Evolutionary conservation across 73 alveolate species (phyloP), one percentile per base, ranked within the genome.

Genomic region (Paramecium caudatum): DNA sequence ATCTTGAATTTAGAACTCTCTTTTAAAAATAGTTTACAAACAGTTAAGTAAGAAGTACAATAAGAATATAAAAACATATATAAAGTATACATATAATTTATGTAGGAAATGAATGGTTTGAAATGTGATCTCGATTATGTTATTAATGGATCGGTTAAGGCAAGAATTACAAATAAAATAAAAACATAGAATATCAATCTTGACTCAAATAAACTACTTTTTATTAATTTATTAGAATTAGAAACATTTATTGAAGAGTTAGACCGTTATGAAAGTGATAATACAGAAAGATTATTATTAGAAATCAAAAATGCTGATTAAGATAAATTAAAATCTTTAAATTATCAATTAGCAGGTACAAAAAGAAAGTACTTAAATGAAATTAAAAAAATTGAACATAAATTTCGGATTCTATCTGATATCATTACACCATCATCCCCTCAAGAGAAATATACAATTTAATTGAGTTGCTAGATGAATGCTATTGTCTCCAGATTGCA

Each of bases 261-360:
- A 10, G 80, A 55, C 30, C 30, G 23, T 27, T 55, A 55, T 55
- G 80, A 55, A 23, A 55, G 30, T 21, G 1, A 55, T 27, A 55
- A 55, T 5, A 55, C 80, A 1, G 27, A 55, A 55, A 16, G 80
- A 55, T 55, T 55, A 10, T 43, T 55, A 27, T 37, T 27, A 2
- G 80, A 55, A 23, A 27, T 55, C 23, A 8, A 10, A 10, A 21
- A 23, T 55, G 23, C 46, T 55, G 80, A 55, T 55, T 55, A 15
- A 19, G 80, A 55, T 27, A 65, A 65, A n/a, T 37, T 47, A 41
- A 74, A 12, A 27, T 36, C 88, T 27, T 27, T 74, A 1, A 74
- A 74, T 27, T 74, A 74, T 74, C 19, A 74, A 74, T 45, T 74
- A 41, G 62, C 88, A 41, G 88, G 55, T 21, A 74, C 55, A 9